Evolutionary conservation across 192 early-diverging fungal genomes (phyloP), one percentile per base, ranked within the genome.

Genomic region (Diversispora epigaea): DNA sequence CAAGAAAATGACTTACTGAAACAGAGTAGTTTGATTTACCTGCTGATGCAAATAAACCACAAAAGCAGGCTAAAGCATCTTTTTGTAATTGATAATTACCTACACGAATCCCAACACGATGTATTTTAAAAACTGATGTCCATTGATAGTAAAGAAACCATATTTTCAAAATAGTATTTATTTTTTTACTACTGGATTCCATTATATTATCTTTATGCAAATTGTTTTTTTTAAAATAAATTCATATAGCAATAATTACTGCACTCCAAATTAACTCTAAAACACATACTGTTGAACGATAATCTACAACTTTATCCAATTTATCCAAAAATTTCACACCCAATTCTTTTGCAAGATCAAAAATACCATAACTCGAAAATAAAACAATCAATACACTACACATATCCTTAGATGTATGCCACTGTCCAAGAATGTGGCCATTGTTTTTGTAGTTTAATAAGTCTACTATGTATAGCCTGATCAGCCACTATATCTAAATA

Each of bases 271-370:
- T 66, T 46, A 66, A 45, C 43, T 66, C 40, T 19, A 66, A 43
- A 11, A 66, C 22, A 45, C 12, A 0, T 6, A 15, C 14, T 19
- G 56, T 58, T 21, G n/a, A 58, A 21, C 19, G 9, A 65, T 65
- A 65, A 45, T 67, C 65, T 32, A 67, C 44, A 67, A 19, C 19
- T 41, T 17, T n/a, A 9, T 65, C 39, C 9, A 65, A 19, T 41
- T 65, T 65, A 40, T 65, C 39, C 9, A 65, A 19, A 65, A 65
- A 65, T 65, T 65, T 65, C 10, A 65, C 39, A 19, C 63, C n/a
- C 25, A 65, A 39, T 41, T 41, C 9, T n/a, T 14, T 17, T 65
- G 39, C 39, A 11, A 65, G 3, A 65, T 41, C n/a, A 45, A 17
- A 65, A 41, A 65, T 41, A 45, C 39, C 63, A 65, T 65, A 65